Base-by-base conservation (phyloP, 129 eudicot genomes). In the Artemisia annua region DNA sequence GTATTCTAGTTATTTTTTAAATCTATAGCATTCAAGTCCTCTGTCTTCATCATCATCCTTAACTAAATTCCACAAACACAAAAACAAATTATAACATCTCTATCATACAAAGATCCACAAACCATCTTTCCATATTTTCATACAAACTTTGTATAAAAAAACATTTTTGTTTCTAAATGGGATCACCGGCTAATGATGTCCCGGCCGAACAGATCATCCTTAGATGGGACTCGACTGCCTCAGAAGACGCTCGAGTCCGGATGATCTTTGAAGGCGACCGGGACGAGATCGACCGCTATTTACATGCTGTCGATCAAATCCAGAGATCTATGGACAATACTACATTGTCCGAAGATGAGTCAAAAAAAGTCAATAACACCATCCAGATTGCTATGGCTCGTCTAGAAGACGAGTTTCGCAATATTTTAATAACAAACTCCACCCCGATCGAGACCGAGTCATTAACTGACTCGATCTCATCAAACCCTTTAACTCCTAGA, bases 351-450 rank as follows among this genome's bases (percentile, higher is more conserved):
- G 84, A 75, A n/a, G 88, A 77, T 13, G 67, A 67, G 69, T 79
- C 83, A n/a, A 77, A 30, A 52, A 83, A 80, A 30, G 72, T 81
- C 66, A 75, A 63, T 67, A 83, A 67, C 76, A 76, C 90, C 52
- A 80, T 91, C 79, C 91, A 86, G 89, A 91, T 86, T 82, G 95
- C 97, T 55, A 91, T 91, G 97, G 89, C 97, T 76, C 79, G 95
- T 15, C 80, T 91, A 11, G 95, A 91, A 63, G 97, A 87, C 69
- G 95, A 87, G 86, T 91, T 91, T 54, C 89, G 95, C 12, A 82
- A 66, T 18, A 83, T 91, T 24, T 75, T 91, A 3, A 60, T 91
- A 0, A 54, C 88, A 0, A 79, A 82, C 48, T 77, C 95, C 2
- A 56, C 71, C 61, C 89, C 95, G 0, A 81, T 86, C 56, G 89